Conservation (phyloP, 2,329 filamentous ascomycete species). For the Aspergillus sp. region DNA sequence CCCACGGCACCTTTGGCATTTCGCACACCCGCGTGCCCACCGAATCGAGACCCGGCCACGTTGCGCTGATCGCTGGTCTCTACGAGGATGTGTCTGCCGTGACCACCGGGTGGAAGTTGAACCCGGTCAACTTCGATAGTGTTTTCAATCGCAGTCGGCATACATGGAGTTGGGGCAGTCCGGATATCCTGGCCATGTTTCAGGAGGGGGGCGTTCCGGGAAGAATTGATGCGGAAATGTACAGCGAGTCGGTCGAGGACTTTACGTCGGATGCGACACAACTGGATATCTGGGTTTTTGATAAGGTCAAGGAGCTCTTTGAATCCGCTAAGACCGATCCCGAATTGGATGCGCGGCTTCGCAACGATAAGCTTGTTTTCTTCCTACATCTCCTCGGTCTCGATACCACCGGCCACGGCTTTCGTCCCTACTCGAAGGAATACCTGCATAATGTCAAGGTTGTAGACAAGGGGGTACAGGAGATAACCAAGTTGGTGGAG, state of each 20-base stretch:
- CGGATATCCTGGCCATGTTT: constrained; percentile 97
- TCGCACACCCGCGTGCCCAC: constrained; percentile 96
- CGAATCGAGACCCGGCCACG: constrained; percentile 93
- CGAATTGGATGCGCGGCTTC: constrained; percentile 69
- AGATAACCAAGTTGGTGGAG: constrained; percentile 77
- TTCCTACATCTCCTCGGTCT: constrained; percentile 91
- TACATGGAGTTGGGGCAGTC: constrained; percentile 99
- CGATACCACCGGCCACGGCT: constrained; percentile 84
- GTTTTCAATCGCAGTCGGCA: constrained; percentile 96
- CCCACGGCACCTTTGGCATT: constrained; percentile 92
- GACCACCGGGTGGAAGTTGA: constrained; percentile 96
- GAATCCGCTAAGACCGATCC: constrained; percentile 73
- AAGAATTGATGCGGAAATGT: constrained; percentile 81
- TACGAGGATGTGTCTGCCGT: constrained; percentile 98
- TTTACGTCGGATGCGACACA: constrained; percentile 78
- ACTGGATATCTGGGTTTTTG: constrained; percentile 93
- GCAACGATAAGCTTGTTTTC: constrained; percentile 86
- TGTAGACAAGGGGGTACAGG: constrained; percentile 84
- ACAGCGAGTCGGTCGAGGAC: constrained; percentile 82
- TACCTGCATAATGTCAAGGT: constrained; percentile 93
- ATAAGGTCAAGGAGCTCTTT: constrained; percentile 86
- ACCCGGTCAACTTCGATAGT: constrained; percentile 97
- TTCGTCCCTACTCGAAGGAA: constrained; percentile 90
- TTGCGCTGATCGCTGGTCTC: constrained; percentile 91
- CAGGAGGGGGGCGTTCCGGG: constrained; percentile 86